These are phyloP conservation scores for Linderniella brevidens DNA, from an alignment of 257 asterid genomes.

Conservation along the genomic window DNA sequence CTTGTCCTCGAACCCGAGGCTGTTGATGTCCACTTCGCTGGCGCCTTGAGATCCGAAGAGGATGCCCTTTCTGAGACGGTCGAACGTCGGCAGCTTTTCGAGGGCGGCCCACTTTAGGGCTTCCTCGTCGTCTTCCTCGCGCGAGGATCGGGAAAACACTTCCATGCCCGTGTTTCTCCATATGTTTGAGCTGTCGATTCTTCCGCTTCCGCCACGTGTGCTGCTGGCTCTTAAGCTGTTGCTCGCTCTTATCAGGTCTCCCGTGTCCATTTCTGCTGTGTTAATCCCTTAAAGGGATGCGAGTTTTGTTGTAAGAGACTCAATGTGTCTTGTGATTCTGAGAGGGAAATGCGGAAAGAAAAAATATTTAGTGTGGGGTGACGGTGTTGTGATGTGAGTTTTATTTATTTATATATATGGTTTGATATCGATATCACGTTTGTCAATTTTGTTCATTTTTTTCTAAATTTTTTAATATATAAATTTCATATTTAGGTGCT, in stretches of 20 bases:
- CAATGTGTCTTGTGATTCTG: too few species aligned
- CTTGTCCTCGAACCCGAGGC: constrained; percentile 33
- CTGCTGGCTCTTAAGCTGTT: constrained; percentile 23
- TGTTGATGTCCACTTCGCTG: constrained; percentile 24
- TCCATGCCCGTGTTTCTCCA: constrained; percentile 35
- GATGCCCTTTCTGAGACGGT: constrained; percentile 46
- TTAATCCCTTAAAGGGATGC: too few species aligned
- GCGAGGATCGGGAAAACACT: constrained; percentile 28
- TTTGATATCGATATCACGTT: too few species aligned
- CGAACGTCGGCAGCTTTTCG: constrained; percentile 53
- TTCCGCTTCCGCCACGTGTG: constrained; percentile 13
- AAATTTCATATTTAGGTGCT: not conserved
- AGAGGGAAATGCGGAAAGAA: too few species aligned
- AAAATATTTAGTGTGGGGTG: too few species aligned
- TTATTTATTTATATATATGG: too few species aligned
- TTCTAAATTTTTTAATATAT: too few species aligned
- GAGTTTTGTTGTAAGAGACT: too few species aligned
- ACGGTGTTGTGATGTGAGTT: too few species aligned
- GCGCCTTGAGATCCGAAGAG: constrained; percentile 38
- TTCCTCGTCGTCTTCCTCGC: constrained; percentile 58
- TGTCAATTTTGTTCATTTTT: too few species aligned
- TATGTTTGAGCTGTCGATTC: constrained; percentile 23
- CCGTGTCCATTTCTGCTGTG: too few species aligned
- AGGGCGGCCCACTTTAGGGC: constrained; percentile 70
- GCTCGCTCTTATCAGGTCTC: constrained; percentile 11